A percentile compares a stretch with the other conserved stretches of the same genome.
These are phyloP conservation scores for Solanum arcanum DNA, from an alignment of 257 asterid genomes.

Conservation along the genomic window DNA sequence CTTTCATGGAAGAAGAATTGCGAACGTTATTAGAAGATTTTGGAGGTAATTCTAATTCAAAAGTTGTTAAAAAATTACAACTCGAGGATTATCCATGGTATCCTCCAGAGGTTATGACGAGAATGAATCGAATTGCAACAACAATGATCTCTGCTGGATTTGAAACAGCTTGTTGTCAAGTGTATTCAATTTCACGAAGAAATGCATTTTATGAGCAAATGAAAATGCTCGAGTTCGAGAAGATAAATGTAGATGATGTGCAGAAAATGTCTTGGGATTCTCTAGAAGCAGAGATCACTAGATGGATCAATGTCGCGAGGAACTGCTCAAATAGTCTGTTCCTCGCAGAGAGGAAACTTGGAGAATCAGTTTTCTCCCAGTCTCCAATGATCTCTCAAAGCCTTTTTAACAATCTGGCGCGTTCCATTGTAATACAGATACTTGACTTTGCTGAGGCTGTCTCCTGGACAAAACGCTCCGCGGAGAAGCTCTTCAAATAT, in stretches of 20 bases:
- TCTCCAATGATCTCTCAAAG: constrained; percentile 20
- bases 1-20: constrained; percentile 63
- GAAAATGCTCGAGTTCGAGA: constrained; percentile 48
- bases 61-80: background rate
- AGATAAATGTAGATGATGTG: constrained; percentile 57
- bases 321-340: constrained; percentile 30
- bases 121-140: constrained; percentile 38
- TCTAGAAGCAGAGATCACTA: constrained; percentile 52
- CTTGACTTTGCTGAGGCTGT: constrained; percentile 75
- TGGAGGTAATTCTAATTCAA: background rate
- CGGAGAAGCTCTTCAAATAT: constrained; percentile 73
- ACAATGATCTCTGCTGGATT: constrained; percentile 68
- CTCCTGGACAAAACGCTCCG: constrained; percentile 54
- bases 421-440: constrained; percentile 53
- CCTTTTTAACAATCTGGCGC: constrained; percentile 38
- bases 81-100: constrained; percentile 30
- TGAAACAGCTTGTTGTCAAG: constrained; percentile 62
- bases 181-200: constrained; percentile 50
- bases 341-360: constrained; percentile 54
- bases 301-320: constrained; percentile 53
- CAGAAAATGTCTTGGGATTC: constrained; percentile 56
- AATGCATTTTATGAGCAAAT: constrained; percentile 35
- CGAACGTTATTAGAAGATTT: constrained; percentile 45
- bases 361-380: constrained; percentile 34
- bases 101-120: constrained; percentile 22